Evolutionary conservation across 2,329 filamentous ascomycete genomes (phyloP).

Genomic region (Colletotrichum sp.): DNA sequence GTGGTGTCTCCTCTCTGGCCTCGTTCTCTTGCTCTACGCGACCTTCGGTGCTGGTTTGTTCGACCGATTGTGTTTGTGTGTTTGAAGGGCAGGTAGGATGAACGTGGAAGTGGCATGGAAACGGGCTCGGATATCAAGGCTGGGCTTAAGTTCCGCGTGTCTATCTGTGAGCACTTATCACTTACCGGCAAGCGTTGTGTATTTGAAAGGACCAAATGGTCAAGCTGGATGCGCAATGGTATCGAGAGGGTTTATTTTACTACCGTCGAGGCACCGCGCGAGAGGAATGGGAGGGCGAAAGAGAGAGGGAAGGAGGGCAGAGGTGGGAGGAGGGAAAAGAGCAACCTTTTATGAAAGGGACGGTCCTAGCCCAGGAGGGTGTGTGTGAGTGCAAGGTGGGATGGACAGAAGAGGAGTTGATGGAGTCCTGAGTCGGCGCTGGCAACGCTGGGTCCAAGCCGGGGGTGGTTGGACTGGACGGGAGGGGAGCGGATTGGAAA

Average conservation of each 20-base stretch:
- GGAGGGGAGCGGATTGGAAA: not conserved
- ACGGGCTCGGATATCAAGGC: not conserved
- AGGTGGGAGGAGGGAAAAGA: slow-evolving; percentile 13
- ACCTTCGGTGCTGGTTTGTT: not conserved
- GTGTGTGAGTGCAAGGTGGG: not conserved
- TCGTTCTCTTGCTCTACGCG: not conserved
- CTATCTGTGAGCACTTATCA: not conserved
- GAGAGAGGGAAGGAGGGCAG: not conserved
- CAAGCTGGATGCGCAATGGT: slow-evolving; percentile 15
- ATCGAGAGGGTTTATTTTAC: slow-evolving; percentile 22
- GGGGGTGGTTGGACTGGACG: slow-evolving; percentile 9
- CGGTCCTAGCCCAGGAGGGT: slow-evolving; percentile 4
- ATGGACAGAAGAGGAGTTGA: slow-evolving; percentile 1
- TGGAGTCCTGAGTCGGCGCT: slow-evolving; percentile 20
- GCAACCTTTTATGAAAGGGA: slow-evolving; percentile 20
- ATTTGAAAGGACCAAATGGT: slow-evolving; percentile 4
- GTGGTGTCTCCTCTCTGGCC: not conserved
- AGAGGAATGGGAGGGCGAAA: slow-evolving; percentile 18
- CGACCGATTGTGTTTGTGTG: not conserved
- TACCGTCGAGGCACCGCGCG: slow-evolving; percentile 21
- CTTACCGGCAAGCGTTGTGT: slow-evolving; percentile 13
- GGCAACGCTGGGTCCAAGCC: slow-evolving; percentile 12
- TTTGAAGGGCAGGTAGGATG: not conserved
- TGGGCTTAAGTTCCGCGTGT: not conserved
- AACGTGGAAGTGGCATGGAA: not conserved